A percentile compares a stretch with the other conserved stretches of the same genome.
These are phyloP conservation scores for Phytophthora hybrid DNA, from an alignment of 352 stramenopile species.

Conservation along the genomic window DNA sequence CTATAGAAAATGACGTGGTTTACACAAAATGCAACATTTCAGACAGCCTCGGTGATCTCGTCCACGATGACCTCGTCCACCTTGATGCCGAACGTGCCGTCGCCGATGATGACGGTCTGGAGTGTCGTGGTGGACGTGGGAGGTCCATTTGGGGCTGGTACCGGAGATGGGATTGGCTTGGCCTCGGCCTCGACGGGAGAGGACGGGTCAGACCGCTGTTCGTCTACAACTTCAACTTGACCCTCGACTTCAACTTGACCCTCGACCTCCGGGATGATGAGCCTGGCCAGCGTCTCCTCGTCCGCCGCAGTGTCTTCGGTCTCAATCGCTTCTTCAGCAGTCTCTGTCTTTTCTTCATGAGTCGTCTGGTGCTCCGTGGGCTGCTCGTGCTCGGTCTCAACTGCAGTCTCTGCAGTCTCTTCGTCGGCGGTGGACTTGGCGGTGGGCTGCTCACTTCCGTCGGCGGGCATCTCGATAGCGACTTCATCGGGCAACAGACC, in stretches of 20 bases:
- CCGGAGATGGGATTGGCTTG: neutral
- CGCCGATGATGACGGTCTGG: conserved; percentile 47
- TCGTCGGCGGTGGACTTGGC: conserved; percentile 9
- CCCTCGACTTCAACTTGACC: conserved; percentile 23
- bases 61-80: conserved; percentile 64
- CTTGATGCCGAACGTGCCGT: conserved; percentile 54
- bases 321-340: neutral
- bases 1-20: conserved; percentile 20
- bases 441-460: conserved; percentile 22
- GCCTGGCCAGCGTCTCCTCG: conserved; percentile 32
- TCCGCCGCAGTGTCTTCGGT: conserved; percentile 12
- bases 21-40: conserved; percentile 33
- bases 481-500: conserved; percentile 56
- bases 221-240: conserved; percentile 34
- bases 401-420: neutral
- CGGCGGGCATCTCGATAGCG: conserved; percentile 24
- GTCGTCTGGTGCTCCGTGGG: neutral
- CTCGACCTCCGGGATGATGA: conserved; percentile 33
- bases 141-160: neutral
- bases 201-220: conserved; percentile 5
- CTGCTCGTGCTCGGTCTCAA: conserved; percentile 17
- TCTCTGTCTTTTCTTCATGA: conserved; percentile 15
- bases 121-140: conserved; percentile 33
- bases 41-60: conserved; percentile 69
- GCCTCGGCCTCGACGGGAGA: neutral